Conservation (phyloP, 306 rosid species). For the Aeschynomene evenia region DNA sequence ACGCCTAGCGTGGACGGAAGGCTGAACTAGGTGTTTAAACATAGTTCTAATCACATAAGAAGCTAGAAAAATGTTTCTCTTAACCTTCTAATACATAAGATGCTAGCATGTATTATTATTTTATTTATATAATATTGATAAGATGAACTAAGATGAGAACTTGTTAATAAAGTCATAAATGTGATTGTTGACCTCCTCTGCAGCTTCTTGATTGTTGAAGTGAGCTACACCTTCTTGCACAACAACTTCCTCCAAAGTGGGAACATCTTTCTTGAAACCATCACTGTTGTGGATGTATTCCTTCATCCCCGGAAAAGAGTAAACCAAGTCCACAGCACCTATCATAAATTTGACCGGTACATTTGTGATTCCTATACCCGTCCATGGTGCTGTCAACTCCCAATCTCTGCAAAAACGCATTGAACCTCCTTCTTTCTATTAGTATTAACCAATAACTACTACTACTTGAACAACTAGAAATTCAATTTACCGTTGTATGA, state of each 20-base stretch:
- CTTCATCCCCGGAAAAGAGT: constrained; percentile 28
- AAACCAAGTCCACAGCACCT: constrained; percentile 28
- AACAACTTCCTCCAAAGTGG: constrained; percentile 39
- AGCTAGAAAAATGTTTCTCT: too few relatives aligned
- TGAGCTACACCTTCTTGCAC: constrained; percentile 43
- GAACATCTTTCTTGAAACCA: constrained; percentile 39
- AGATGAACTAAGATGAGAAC: not conserved
- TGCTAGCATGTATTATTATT: too few relatives aligned
- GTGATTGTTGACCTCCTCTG: constrained; percentile 32
- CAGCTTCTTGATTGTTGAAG: constrained; percentile 47
- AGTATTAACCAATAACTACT: too few relatives aligned
- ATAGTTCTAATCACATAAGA: too few relatives aligned
- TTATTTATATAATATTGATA: too few relatives aligned
- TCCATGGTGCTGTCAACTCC: constrained; percentile 47
- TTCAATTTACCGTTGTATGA: not conserved
- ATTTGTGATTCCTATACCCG: constrained; percentile 17
- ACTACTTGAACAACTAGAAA: not conserved
- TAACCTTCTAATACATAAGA: too few relatives aligned
- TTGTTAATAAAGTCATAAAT: constrained; percentile 31
- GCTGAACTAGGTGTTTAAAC: too few relatives aligned
- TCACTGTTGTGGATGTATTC: constrained; percentile 30
- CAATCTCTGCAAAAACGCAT: constrained; percentile 37
- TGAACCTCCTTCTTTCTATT: not conserved
- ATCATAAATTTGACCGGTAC: constrained; percentile 36
- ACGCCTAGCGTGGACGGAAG: too few relatives aligned